Evolutionary conservation across 1,139 yeast species (phyloP).

Genomic region (Hemisphaericaspora lyxosophila): DNA sequence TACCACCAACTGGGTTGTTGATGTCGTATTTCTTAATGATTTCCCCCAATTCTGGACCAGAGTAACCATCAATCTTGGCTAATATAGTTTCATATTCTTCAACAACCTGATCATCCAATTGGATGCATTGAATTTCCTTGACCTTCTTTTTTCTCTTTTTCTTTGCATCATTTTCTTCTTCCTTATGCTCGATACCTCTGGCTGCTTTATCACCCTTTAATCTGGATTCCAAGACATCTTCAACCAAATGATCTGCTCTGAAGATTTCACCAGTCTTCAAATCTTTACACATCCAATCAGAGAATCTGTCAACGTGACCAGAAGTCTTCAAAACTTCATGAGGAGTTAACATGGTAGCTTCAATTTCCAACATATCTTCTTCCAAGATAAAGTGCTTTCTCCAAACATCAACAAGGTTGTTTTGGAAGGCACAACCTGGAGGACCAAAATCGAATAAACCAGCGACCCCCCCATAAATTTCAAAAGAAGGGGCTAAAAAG

Average conservation of each 20-base stretch:
- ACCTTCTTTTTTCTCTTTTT: conserved; percentile 94
- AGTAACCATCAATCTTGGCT: conserved; percentile 93
- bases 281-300: conserved; percentile 99
- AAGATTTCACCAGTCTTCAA: conserved; percentile 95
- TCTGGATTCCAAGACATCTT: conserved; percentile 94
- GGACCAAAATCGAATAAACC: conserved; percentile 99
- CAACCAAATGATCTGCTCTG: conserved; percentile 97
- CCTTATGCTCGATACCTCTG: conserved; percentile 65
- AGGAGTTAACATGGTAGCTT: conserved; percentile 96
- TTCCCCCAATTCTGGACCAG: conserved; percentile 90
- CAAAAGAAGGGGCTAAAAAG: conserved; percentile 96
- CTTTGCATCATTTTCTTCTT: conserved; percentile 66
- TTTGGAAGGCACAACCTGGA: conserved; percentile 98
- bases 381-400: conserved; percentile 96
- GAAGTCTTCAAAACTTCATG: conserved; percentile 96
- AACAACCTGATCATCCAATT: conserved; percentile 77
- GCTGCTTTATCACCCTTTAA: conserved; percentile 96
- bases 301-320: conserved; percentile 98
- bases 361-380: conserved; percentile 99
- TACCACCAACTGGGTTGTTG: conserved; percentile 89
- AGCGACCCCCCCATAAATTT: conserved; percentile 96
- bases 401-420: conserved; percentile 92
- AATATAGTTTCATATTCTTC: conserved; percentile 80
- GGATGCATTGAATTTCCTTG: conserved; percentile 86
- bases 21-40: conserved; percentile 78